Conservation (phyloP, 2,329 filamentous ascomycete genomes). For the Aschersonia sp. region DNA sequence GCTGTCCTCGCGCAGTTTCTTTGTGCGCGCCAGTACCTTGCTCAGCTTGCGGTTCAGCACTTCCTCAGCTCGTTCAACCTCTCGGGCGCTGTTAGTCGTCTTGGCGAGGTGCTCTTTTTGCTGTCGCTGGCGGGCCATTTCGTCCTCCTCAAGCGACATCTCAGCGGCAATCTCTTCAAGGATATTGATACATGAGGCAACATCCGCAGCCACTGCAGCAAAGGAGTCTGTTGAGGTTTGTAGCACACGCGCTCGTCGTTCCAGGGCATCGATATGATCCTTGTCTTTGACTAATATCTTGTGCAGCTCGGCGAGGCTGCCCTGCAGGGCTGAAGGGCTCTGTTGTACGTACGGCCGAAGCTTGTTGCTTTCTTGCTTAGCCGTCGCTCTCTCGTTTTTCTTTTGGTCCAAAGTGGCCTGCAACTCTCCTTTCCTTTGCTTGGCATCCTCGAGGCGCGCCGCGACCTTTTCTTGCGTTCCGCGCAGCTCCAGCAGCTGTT, state of each 20-base stretch:
- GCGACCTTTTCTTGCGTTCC: constrained; percentile 73
- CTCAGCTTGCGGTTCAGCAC: constrained; percentile 71
- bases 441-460: constrained; percentile 68
- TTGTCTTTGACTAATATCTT: constrained; percentile 68
- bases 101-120: constrained; percentile 82
- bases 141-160: constrained; percentile 81
- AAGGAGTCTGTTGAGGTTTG: constrained; percentile 91
- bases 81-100: constrained; percentile 74
- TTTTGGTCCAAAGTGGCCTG: constrained; percentile 60
- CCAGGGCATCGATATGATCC: constrained; percentile 71
- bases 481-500: constrained; percentile 64
- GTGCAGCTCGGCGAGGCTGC: constrained; percentile 66
- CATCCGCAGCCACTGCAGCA: constrained; percentile 67
- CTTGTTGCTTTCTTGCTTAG: constrained; percentile 77
- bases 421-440: constrained; percentile 64
- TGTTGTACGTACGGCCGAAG: constrained; percentile 85
- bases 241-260: constrained; percentile 74
- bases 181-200: constrained; percentile 76
- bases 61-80: constrained; percentile 79
- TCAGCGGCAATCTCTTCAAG: constrained; percentile 80
- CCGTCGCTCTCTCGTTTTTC: constrained; percentile 52
- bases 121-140: constrained; percentile 62
- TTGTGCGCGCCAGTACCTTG: constrained; percentile 78
- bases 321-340: constrained; percentile 71
- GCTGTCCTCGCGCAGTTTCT: constrained; percentile 67